Evolutionary conservation across 805 yeast genomes (phyloP).

Genomic region (Barnettozyma sp.): DNA sequence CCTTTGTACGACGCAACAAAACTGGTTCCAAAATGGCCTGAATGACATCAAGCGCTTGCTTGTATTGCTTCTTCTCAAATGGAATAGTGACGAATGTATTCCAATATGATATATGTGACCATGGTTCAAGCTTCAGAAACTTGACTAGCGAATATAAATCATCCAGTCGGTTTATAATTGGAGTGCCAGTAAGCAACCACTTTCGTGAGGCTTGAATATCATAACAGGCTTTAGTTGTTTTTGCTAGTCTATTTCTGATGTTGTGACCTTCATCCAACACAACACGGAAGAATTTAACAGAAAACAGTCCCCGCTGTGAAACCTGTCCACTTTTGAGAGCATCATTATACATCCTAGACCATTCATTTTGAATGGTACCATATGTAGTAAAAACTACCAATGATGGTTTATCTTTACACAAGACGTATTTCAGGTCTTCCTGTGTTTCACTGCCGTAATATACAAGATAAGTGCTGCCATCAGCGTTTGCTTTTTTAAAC

Average conservation of each 20-base stretch:
- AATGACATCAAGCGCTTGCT: conserved; percentile 75
- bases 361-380: conserved; percentile 80
- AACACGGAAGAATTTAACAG: conserved; percentile 67
- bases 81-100: conserved; percentile 77
- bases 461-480: conserved; percentile 42
- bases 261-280: conserved; percentile 89
- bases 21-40: conserved; percentile 81
- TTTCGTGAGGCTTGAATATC: conserved; percentile 56
- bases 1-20: conserved; percentile 76
- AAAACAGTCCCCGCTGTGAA: conserved; percentile 45
- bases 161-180: conserved; percentile 81
- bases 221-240: conserved; percentile 71
- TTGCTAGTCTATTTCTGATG: conserved; percentile 71
- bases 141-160: conserved; percentile 75
- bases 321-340: conserved; percentile 13
- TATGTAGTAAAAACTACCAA: conserved; percentile 75
- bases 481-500: conserved; percentile 50
- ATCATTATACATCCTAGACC: conserved; percentile 36
- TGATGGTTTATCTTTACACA: conserved; percentile 48
- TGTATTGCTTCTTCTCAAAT: conserved; percentile 64
- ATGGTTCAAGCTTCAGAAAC: conserved; percentile 77
- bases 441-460: conserved; percentile 69
- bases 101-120: conserved; percentile 85
- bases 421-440: conserved; percentile 36
- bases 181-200: conserved; percentile 92